Conservation (phyloP, 208 protist genomes). For the Wallacemonas collosoma region DNA sequence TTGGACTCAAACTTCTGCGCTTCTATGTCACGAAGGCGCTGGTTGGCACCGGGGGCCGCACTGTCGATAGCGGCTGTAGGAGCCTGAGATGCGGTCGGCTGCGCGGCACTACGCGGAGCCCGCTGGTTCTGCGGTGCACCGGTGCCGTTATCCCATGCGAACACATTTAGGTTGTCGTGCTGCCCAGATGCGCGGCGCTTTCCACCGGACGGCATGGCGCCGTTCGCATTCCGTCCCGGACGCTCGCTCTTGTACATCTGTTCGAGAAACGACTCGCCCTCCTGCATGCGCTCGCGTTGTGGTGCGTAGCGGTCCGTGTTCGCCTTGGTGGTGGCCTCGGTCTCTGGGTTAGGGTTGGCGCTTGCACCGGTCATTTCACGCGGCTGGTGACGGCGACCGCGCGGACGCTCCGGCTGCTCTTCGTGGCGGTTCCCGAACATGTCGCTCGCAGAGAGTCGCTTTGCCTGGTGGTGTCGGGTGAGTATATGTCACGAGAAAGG, state of each 20-base stretch:
- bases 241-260: constrained; percentile 45
- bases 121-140: not conserved
- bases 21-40: constrained; percentile 35
- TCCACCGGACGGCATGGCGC: constrained; percentile 11
- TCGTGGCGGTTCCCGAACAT: constrained; percentile 43
- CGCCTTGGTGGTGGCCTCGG: not conserved
- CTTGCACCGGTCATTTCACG: constrained; percentile 52
- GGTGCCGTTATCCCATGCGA: constrained; percentile 63
- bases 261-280: constrained; percentile 54
- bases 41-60: not conserved
- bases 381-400: constrained; percentile 60
- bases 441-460: not conserved
- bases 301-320: constrained; percentile 23
- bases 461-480: not conserved
- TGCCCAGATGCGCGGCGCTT: constrained; percentile 22
- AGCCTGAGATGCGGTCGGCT: not conserved
- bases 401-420: constrained; percentile 52
- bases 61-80: not conserved
- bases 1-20: constrained; percentile 52
- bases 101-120: not conserved
- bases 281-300: constrained; percentile 39
- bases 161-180: constrained; percentile 66
- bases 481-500: not conserved
- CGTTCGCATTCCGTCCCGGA: not conserved
- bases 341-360: constrained; percentile 22